Base-by-base conservation (phyloP, 805 yeast species). In the Starmerella davenportii region DNA sequence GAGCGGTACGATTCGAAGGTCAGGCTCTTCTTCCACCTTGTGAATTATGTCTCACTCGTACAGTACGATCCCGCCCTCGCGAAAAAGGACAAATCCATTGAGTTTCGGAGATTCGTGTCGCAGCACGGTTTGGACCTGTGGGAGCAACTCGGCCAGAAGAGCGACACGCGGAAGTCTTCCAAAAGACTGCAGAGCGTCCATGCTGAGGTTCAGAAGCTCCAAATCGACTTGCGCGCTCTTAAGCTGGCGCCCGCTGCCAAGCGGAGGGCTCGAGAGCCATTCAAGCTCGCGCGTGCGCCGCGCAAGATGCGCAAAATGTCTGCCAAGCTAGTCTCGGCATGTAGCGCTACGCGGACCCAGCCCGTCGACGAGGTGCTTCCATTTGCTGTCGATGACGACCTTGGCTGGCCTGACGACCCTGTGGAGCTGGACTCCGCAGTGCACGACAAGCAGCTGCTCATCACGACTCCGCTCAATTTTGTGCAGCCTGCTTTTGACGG, bases 401-500 rank as follows among this genome's bases (percentile, higher is more conserved):
- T 45, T n/a, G 45, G 47, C 21, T 34, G 38, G 36, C 48, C 48
- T 17, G 41, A 34, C 27, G 41, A 43, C 21, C 5, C 4, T 8
- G 33, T 32, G 21, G 17, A 13, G 3, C 40, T 34, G 7, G 18
- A 37, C 4, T 19, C 31, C 2, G 38, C 38, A 17, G 34, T 43
- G 4, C 31, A 19, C 2, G 31, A 21, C 9, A 7, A 15, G 3
- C 57, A 60, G 19, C 74, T 68, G 33, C 55, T 65, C 3, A 61
- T 75, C 4, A 66, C 78, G 0, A 76, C 76, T 48, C 84, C 85
- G 5, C 57, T 61, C 20, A 79, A 74, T 55, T 61, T 60, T 5
- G 55, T 68, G 0, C 50, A 55, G 5, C 75, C 79, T 1, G 51
- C 62, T 37, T 70, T 55, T 44, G 45, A 45, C 5, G 45, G 53